Evolutionary conservation across 768 basidiomycete species (phyloP).

Genomic region (Lentinula sp.): DNA sequence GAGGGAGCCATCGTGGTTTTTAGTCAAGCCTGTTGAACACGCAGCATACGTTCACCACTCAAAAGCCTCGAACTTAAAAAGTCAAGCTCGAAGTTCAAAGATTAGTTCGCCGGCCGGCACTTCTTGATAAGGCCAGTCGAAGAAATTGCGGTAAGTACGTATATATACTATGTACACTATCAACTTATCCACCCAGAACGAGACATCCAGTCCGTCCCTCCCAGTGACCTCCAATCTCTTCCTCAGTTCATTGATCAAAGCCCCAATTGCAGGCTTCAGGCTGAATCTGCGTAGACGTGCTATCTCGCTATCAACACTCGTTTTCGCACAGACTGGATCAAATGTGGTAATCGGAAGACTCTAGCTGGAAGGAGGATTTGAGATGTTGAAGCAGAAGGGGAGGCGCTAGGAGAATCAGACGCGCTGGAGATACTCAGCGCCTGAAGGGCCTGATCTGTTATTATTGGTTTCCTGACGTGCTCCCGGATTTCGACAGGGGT

Average conservation of each 20-base stretch:
- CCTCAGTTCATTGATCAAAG: background rate
- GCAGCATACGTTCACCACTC: background rate
- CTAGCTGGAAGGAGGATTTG: background rate
- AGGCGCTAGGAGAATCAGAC: background rate
- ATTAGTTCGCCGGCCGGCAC: background rate
- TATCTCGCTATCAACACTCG: background rate
- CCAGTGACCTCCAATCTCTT: background rate
- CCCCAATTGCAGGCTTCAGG: background rate
- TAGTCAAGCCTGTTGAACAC: background rate
- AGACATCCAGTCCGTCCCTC: background rate
- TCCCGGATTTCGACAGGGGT: background rate
- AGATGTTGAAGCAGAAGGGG: background rate
- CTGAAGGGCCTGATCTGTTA: background rate
- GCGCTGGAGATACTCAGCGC: background rate
- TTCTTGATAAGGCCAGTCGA: background rate
- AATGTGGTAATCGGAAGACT: background rate
- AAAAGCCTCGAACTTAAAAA: background rate
- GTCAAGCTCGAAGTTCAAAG: background rate
- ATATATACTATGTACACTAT: background rate
- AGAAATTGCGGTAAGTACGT: too few species aligned
- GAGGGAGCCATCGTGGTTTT: conserved; percentile 6
- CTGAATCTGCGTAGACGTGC: background rate
- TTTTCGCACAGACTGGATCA: background rate
- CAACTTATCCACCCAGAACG: background rate
- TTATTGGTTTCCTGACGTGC: background rate